phyloP scores from a whole-genome alignment of 768 basidiomycete species.

The Paxillus rubicundulus region DNA sequence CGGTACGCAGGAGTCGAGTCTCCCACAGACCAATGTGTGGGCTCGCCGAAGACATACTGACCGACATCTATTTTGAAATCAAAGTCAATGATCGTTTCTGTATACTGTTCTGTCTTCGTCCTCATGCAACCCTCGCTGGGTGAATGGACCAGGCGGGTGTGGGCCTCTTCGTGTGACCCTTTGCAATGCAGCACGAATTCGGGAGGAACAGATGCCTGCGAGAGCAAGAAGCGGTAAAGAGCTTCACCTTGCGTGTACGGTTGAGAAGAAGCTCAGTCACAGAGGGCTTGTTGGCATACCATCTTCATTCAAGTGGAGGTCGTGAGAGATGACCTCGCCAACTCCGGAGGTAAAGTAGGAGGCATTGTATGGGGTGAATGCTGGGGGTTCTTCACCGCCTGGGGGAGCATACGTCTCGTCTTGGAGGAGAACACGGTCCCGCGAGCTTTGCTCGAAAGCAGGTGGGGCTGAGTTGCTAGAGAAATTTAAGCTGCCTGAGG shows the following conservation, averaged over 20 bases:
- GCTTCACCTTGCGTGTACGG: constrained; percentile 50
- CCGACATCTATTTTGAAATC: constrained; percentile 62
- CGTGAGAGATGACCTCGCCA: constrained; percentile 66
- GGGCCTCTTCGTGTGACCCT: constrained; percentile 58
- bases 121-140: constrained; percentile 33
- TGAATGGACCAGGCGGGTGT: constrained; percentile 43
- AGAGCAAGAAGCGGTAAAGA: constrained; percentile 70
- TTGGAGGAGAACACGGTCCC: constrained; percentile 21
- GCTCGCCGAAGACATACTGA: constrained; percentile 38
- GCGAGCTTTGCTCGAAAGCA: constrained; percentile 26
- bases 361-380: constrained; percentile 62
- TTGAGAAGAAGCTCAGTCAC: neutral
- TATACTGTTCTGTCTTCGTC: constrained; percentile 48
- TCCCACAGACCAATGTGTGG: constrained; percentile 57
- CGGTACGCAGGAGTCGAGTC: constrained; percentile 66
- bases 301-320: constrained; percentile 64
- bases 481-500: neutral
- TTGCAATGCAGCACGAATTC: constrained; percentile 44
- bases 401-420: constrained; percentile 19
- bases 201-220: constrained; percentile 48
- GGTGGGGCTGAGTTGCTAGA: constrained; percentile 13
- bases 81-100: constrained; percentile 63
- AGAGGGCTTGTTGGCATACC: constrained; percentile 34
- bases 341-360: constrained; percentile 48
- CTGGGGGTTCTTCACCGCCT: constrained; percentile 54